phyloP scores from a whole-genome alignment of 345 rosid genomes.

The Physaria fendleri region DNA sequence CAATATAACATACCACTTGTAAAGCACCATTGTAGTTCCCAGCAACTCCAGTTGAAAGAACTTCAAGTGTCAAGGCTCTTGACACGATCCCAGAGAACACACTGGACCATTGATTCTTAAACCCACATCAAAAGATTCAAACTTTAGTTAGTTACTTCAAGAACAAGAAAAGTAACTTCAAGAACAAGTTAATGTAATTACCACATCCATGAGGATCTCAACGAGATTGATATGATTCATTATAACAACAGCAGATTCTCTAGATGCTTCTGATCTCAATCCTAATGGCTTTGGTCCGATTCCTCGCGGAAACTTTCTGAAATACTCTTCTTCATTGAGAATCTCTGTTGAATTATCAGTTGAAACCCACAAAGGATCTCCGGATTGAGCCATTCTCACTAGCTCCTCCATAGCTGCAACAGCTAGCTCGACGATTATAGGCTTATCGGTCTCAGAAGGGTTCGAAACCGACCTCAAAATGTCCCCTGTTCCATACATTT shows the following conservation, averaged over 20 bases:
- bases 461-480: constrained; percentile 40
- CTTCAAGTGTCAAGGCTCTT: constrained; percentile 82
- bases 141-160: background rate
- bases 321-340: constrained; percentile 76
- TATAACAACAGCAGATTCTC: constrained; percentile 76
- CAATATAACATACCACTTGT: constrained; percentile 63
- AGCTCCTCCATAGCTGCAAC: constrained; percentile 99
- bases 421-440: constrained; percentile 86
- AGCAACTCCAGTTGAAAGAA: constrained; percentile 93
- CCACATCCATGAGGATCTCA: constrained; percentile 98
- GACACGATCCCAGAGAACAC: constrained; percentile 89
- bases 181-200: background rate
- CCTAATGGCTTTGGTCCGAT: constrained; percentile 81
- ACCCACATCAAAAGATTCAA: background rate
- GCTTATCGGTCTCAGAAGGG: constrained; percentile 81
- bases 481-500: constrained; percentile 68
- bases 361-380: constrained; percentile 71
- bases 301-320: constrained; percentile 77
- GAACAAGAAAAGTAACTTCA: background rate
- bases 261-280: constrained; percentile 76
- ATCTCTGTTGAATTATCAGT: constrained; percentile 41
- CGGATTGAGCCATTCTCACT: constrained; percentile 69
- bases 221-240: constrained; percentile 86
- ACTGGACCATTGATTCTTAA: constrained; percentile 84
- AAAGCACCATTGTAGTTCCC: constrained; percentile 98